Percentiles rank a stretch among this genome's conserved stretches.
phyloP scores from a whole-genome alignment of 2,329 filamentous ascomycete genomes.

The Escovopsis weberi region DNA sequence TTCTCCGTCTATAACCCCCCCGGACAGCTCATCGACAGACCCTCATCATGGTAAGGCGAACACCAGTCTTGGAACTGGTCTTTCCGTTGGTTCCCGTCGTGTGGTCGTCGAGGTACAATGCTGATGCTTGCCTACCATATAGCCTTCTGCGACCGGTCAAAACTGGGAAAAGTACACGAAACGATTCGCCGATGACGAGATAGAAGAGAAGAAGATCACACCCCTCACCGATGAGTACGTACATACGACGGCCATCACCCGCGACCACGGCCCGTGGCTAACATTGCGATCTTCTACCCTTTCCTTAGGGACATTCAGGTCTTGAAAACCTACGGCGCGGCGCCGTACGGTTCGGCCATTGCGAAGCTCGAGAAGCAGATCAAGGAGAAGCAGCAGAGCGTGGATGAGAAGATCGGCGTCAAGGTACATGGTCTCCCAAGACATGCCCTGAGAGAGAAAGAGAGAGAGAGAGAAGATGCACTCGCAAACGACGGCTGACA shows the following conservation, averaged over 20 bases:
- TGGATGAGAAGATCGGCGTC: constrained; percentile 95
- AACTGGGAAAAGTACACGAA: constrained; percentile 99
- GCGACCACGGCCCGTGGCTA: constrained; percentile 10
- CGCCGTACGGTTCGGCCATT: constrained; percentile 81
- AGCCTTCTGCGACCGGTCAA: constrained; percentile 88
- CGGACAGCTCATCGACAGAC: neutral
- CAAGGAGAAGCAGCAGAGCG: constrained; percentile 95
- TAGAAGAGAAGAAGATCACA: constrained; percentile 99
- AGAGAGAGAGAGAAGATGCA: too few relatives aligned
- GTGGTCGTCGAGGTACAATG: constrained; percentile 3
- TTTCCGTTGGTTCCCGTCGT: neutral
- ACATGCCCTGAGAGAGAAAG: neutral
- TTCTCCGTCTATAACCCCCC: neutral
- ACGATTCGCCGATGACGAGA: constrained; percentile 89
- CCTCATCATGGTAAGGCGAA: constrained; percentile 26
- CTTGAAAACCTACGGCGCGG: constrained; percentile 95
- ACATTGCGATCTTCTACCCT: constrained; percentile 5
- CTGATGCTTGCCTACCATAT: constrained; percentile 15
- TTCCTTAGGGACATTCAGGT: constrained; percentile 83
- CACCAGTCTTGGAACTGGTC: constrained; percentile 1
- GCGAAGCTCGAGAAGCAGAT: constrained; percentile 99
- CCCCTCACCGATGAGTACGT: constrained; percentile 90
- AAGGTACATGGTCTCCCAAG: constrained; percentile 35
- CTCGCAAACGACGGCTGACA: too few relatives aligned
- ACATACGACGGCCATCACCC: constrained; percentile 24